Base-by-base conservation (phyloP, 192 early-diverging fungal genomes). In the Coemansia sp. region DNA sequence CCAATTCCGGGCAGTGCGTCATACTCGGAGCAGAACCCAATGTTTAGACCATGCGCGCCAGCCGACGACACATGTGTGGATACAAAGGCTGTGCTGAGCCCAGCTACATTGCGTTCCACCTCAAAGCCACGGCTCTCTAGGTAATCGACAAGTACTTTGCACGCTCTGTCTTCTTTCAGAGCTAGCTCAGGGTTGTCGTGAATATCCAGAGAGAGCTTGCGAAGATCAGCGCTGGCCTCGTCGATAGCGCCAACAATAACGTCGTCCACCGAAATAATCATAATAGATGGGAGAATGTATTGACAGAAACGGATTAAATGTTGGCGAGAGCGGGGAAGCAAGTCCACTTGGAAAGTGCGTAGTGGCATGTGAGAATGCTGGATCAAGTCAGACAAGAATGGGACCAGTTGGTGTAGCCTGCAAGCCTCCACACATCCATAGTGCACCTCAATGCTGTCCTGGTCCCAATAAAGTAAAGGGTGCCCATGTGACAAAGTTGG, bases 51-150 rank as follows among this genome's bases (percentile, higher is more conserved):
- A n/a, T 66, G 55, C 4, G 62, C 46, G 8, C 72, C 82, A 3
- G 31, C 66, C 24, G 65, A 34, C 18, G 86, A 70, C 9, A 64
- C 63, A 62, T 86, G 91, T 34, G 88, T 86, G 21, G 92, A 90
- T 23, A 88, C 67, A 69, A 95, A 95, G 0, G 90, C 89, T 1
- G 93, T 95, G 42, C 86, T 75, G 11, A 95, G 61, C 0, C 84
- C 88, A 72, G 62, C 89, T 5, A 85, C 88, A 11, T 81, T 53
- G 2, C 80, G 85, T 16, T 83, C 79, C 20, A 94, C 83, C 1
- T 62, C 28, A 65, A 90, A 94, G 16, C 89, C 90, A 50, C 87
- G 73, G 28, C 59, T 60, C 63, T 87, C 78, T 7, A 95, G 71
- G 72, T 87, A 93, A 9, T 87, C 63, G 0, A 88, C 85, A 50